These are phyloP conservation scores for Penicillium cinerascens DNA, from an alignment of 495 filamentous ascomycete species.

Conservation along the genomic window DNA sequence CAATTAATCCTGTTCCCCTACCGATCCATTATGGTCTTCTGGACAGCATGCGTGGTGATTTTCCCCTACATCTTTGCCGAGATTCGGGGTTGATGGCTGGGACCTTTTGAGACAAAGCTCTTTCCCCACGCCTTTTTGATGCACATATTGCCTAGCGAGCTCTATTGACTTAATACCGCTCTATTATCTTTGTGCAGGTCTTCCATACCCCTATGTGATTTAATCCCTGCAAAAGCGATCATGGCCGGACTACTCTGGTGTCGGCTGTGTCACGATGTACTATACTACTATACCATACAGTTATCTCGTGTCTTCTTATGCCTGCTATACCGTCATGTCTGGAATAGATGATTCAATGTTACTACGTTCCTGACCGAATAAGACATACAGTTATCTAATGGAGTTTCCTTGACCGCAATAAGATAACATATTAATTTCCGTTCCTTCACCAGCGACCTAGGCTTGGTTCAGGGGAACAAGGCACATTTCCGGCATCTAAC, in stretches of 20 bases:
- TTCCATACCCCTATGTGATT: neutral
- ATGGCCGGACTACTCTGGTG: neutral
- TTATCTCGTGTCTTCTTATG: neutral
- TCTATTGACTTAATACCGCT: neutral
- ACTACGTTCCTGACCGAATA: slow-evolving; percentile 3
- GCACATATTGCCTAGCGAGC: neutral
- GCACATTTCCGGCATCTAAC: too few species aligned
- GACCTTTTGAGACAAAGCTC: neutral
- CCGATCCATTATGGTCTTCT: slow-evolving; percentile 67
- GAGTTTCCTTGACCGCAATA: neutral
- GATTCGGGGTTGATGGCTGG: slow-evolving; percentile 23
- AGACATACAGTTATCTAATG: neutral
- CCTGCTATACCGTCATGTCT: neutral
- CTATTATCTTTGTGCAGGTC: neutral
- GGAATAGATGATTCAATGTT: slow-evolving; percentile 14
- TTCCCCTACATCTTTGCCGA: slow-evolving; percentile 68
- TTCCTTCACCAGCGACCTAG: too few species aligned
- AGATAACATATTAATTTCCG: too few species aligned
- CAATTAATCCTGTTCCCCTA: slow-evolving; percentile 58
- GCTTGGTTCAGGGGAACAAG: too few species aligned
- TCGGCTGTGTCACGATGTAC: slow-evolving; percentile 10
- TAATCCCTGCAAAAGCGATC: neutral
- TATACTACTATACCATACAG: slow-evolving; percentile 16
- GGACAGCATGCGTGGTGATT: slow-evolving; percentile 84
- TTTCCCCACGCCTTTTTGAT: neutral